Conservation (phyloP, 148 eudicot species). For the Limonium bicolor region DNA sequence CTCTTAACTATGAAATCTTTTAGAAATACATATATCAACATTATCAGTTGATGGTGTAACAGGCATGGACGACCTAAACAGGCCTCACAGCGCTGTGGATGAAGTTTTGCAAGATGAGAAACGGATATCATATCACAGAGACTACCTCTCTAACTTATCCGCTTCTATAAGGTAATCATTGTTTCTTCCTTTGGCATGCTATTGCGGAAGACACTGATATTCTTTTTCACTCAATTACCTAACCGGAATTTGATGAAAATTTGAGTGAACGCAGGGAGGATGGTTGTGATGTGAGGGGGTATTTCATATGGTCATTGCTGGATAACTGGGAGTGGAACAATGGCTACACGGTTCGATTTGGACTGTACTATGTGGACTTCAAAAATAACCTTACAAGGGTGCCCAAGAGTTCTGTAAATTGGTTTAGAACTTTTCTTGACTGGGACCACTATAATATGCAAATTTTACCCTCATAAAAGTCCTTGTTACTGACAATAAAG, state of each 20-base stretch:
- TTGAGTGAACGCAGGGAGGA: slow-evolving; percentile 17
- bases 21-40: too few relatives aligned
- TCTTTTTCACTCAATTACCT: neutral
- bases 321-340: slow-evolving; percentile 41
- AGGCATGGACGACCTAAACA: neutral
- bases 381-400: neutral
- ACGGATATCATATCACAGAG: slow-evolving; percentile 34
- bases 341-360: slow-evolving; percentile 25
- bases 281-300: slow-evolving; percentile 50
- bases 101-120: slow-evolving; percentile 20
- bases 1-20: too few relatives aligned
- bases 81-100: neutral
- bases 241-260: neutral
- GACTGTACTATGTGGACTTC: slow-evolving; percentile 27
- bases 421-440: neutral
- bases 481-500: too few relatives aligned
- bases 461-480: too few relatives aligned
- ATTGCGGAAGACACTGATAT: neutral
- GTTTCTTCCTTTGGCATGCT: neutral
- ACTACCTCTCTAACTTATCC: slow-evolving; percentile 35
- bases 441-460: slow-evolving; percentile 9
- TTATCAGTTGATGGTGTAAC: too few relatives aligned
- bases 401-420: neutral
- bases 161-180: slow-evolving; percentile 35
- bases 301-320: slow-evolving; percentile 48